These are phyloP conservation scores for Phytophthora tentaculata DNA, from an alignment of 352 stramenopile genomes.

Conservation along the genomic window DNA sequence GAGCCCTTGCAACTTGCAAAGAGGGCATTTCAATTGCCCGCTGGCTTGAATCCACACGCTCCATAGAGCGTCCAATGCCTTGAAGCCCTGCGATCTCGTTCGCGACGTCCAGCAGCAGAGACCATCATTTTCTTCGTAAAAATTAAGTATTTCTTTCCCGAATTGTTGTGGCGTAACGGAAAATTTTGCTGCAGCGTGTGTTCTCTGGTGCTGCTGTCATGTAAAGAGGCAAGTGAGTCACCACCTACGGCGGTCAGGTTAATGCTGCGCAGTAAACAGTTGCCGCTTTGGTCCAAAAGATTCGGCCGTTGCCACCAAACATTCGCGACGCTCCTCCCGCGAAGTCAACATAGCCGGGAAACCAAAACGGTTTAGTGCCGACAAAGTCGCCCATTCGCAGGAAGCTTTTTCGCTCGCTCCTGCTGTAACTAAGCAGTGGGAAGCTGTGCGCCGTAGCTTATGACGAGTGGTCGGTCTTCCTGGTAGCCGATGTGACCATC, in stretches of 20 bases:
- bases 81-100: constrained; percentile 14
- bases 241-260: neutral
- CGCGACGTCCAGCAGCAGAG: constrained; percentile 15
- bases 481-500: too few relatives aligned
- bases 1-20: neutral
- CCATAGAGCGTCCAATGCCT: constrained; percentile 26
- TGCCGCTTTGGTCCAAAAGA: neutral
- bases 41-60: constrained; percentile 12
- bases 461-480: too few relatives aligned
- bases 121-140: constrained; percentile 18
- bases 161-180: constrained; percentile 6
- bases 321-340: neutral
- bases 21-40: neutral
- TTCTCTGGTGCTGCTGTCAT: neutral
- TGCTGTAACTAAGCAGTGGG: too few relatives aligned
- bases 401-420: too few relatives aligned
- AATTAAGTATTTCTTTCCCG: neutral
- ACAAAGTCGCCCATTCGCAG: too few relatives aligned
- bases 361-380: neutral
- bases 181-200: constrained; percentile 7
- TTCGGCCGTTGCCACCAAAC: neutral
- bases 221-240: neutral
- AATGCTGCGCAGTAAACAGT: constrained; percentile 9
- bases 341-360: neutral
- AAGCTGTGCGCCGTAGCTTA: too few relatives aligned